Percentiles rank a stretch among this genome's conserved stretches.
phyloP scores from a whole-genome alignment of 2,329 filamentous ascomycete genomes.

The Peltaster fructicola region DNA sequence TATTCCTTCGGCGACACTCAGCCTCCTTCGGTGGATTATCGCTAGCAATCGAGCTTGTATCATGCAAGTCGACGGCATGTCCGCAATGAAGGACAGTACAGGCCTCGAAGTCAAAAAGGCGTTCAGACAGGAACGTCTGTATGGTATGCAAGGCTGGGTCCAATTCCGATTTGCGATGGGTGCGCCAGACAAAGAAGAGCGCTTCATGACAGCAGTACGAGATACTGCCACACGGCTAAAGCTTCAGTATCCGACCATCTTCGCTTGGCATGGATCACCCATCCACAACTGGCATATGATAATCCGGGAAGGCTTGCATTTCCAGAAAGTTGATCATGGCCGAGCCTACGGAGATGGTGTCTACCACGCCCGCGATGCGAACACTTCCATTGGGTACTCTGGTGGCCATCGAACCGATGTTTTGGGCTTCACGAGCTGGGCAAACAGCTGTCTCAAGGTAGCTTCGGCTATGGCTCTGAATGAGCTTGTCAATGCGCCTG shows the following conservation, averaged over 20 bases:
- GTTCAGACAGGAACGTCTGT: constrained; percentile 29
- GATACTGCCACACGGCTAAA: constrained; percentile 24
- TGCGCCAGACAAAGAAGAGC: constrained; percentile 67
- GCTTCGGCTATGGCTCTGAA: constrained; percentile 52
- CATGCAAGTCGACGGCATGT: constrained; percentile 44
- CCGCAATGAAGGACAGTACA: constrained; percentile 7
- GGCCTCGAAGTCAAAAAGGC: not conserved
- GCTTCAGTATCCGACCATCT: constrained; percentile 47
- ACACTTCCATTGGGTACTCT: constrained; percentile 38
- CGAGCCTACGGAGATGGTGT: constrained; percentile 62
- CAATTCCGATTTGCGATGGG: constrained; percentile 84
- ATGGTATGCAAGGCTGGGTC: constrained; percentile 47
- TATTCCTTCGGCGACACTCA: constrained; percentile 47
- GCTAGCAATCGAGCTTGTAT: constrained; percentile 82
- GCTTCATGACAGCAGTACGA: constrained; percentile 48
- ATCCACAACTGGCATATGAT: constrained; percentile 80
- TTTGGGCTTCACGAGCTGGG: constrained; percentile 33
- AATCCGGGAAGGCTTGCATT: constrained; percentile 65
- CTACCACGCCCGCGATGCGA: constrained; percentile 52
- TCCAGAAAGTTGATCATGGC: constrained; percentile 42
- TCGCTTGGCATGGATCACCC: constrained; percentile 72
- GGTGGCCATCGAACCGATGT: constrained; percentile 3
- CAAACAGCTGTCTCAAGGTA: constrained; percentile 46
- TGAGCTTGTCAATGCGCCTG: constrained; percentile 63
- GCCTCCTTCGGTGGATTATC: constrained; percentile 69